Evolutionary conservation across 495 filamentous ascomycete species (phyloP), one percentile per base, ranked within the genome.

Genomic region (Penicillium tannophilum): DNA sequence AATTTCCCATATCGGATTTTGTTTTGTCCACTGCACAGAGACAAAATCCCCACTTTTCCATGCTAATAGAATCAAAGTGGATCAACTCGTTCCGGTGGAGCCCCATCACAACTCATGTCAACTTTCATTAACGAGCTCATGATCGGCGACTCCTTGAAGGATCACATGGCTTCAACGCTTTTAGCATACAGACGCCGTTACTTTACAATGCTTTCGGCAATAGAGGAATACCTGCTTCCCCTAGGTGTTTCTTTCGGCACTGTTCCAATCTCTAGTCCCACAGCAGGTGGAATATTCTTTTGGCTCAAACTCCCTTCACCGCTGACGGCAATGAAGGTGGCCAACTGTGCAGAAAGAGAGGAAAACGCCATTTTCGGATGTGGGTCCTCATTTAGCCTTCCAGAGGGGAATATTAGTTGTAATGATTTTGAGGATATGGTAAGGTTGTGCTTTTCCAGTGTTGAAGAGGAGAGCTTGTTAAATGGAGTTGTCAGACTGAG

Each of bases 101-200:
- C 88, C 5, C 86, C 88, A 0, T 86, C 81, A 10, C 88, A 92
- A 63, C 64, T 90, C 0, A 77, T 76, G 2, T 87, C 89, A 0
- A 84, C 85, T 0, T 79, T 89, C 28, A 66, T 92, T n/a, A 69
- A 76, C 30, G 71, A 84, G 10, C 58, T 89, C 14, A 57, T 93
- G 5, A 62, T 63, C 5, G 64, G 66, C 19, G 42, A 20, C 16
- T 44, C 16, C 19, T 44, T 44, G 19, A 10, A 44, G 10, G 2
- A 44, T 17, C 16, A 44, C 10, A 44, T 44, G 7, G 42, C 16
- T 0, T 14, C 14, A 20, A 14, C 2, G 8, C 16, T 44, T 20
- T 3, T 44, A 3, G 16, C 16, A 44, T 44, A 14, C 42, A 7
- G 7, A 4, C 11, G n/a, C 7, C 42, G 42, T 7, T 44, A 44